These are phyloP conservation scores for Hydnomerulius pinastri DNA, from an alignment of 768 basidiomycete species.

Conservation along the genomic window DNA sequence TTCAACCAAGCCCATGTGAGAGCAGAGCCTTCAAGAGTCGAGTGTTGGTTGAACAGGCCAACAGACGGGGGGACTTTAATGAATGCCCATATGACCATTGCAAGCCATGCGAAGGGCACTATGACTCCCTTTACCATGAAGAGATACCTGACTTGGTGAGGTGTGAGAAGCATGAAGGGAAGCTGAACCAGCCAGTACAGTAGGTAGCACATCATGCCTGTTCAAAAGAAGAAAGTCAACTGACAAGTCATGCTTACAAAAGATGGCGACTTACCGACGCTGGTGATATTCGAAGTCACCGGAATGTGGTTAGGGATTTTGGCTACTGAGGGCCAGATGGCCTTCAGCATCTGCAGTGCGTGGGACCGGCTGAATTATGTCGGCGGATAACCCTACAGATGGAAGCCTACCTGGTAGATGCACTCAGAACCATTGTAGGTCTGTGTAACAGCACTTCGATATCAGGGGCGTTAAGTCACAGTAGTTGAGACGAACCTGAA, in stretches of 20 bases:
- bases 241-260: not conserved
- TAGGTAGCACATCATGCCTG: constrained; percentile 75
- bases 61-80: constrained; percentile 62
- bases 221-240: not conserved
- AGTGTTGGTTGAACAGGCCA: constrained; percentile 56
- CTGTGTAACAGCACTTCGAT: constrained; percentile 25
- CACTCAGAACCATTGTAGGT: constrained; percentile 68
- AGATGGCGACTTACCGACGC: constrained; percentile 44
- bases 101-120: constrained; percentile 65
- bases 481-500: constrained; percentile 47
- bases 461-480: not conserved
- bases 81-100: constrained; percentile 81
- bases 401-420: constrained; percentile 55
- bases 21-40: constrained; percentile 51
- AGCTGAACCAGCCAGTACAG: constrained; percentile 79
- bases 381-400: not conserved
- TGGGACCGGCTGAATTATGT: no score
- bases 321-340: constrained; percentile 76
- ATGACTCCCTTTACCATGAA: constrained; percentile 70
- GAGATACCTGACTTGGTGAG: constrained; percentile 74
- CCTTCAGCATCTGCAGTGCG: constrained; percentile 60
- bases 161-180: constrained; percentile 74
- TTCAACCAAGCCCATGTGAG: constrained; percentile 80
- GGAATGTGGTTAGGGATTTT: constrained; percentile 66
- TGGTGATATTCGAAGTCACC: constrained; percentile 59